Evolutionary conservation across 179 eudicot species (phyloP).

Genomic region (Carnegiea gigantea): DNA sequence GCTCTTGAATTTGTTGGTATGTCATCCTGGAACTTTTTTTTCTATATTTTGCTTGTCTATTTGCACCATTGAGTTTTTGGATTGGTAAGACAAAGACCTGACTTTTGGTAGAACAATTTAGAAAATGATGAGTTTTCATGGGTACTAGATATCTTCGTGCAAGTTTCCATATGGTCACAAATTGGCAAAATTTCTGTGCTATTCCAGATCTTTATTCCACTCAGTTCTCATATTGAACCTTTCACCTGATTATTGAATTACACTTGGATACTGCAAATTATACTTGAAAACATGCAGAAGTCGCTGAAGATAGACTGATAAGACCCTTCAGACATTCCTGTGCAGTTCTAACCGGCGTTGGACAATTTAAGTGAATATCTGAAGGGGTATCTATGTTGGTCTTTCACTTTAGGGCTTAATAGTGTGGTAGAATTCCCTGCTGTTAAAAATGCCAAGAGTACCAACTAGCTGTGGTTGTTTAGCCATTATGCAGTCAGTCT

Average conservation of each 20-base stretch:
- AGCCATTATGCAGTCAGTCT: background rate
- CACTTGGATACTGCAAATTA: background rate
- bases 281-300: background rate
- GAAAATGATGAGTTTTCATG: background rate
- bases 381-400: background rate
- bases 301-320: background rate
- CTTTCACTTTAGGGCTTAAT: background rate
- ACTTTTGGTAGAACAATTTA: background rate
- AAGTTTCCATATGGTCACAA: background rate
- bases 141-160: background rate
- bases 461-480: background rate
- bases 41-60: background rate
- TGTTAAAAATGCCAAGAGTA: background rate
- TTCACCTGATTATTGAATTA: background rate
- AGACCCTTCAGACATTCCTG: background rate
- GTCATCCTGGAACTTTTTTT: background rate
- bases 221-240: background rate
- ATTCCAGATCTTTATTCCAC: too few species aligned
- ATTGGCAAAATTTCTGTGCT: background rate
- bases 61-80: conserved; percentile 3
- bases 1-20: conserved; percentile 11
- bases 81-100: background rate
- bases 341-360: background rate
- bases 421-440: background rate
- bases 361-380: background rate